Evolutionary conservation across 2,329 filamentous ascomycete species (phyloP), one percentile per base, ranked within the genome.

Genomic region (Drechslera avenae): DNA sequence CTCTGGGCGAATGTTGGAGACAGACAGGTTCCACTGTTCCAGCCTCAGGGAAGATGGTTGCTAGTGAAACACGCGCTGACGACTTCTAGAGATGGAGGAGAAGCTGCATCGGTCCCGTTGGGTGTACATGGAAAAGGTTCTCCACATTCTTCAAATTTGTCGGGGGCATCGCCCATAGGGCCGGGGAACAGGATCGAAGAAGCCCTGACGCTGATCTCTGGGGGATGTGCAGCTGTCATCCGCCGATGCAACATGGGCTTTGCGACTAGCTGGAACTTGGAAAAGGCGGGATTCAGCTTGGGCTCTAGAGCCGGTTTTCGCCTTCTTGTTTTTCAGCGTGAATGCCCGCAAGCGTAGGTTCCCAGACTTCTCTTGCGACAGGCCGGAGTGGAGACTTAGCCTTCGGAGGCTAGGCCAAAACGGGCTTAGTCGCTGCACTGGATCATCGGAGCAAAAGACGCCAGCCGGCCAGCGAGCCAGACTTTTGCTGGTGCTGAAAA

Each of bases 41-140:
- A 26, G 14, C 21, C 18, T 14, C 48, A 41, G 16, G 48, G 48
- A 51, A 51, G 23, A 51, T 39, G 43, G 48, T 23, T 41, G 18
- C 16, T 18, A 12, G 14, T 51, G 43, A 51, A 51, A 51, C 48
- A 39, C 21, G 21, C 23, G 26, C 37, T 30, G 23, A 32, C 8
- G 13, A 30, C n/a, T 19, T 26, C 17, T 19, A 17, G 9, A 18
- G 13, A 18, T 10, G 17, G 16, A 23, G 2, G 23, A 21, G 23
- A 17, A 16, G 17, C 17, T 17, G 23, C n/a, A n/a, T 37, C 33
- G 12, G 2, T 2, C 17, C n/a, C 10, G 7, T n/a, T 17, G 8
- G 12, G 8, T 16, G 23, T n/a, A 33, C 12, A 12, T 21, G 5
- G 17, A n/a, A 17, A 17, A 43, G 19, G 4, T 34, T 8, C 31